phyloP scores from a whole-genome alignment of 306 rosid genomes.

The Sesbania bispinosa region DNA sequence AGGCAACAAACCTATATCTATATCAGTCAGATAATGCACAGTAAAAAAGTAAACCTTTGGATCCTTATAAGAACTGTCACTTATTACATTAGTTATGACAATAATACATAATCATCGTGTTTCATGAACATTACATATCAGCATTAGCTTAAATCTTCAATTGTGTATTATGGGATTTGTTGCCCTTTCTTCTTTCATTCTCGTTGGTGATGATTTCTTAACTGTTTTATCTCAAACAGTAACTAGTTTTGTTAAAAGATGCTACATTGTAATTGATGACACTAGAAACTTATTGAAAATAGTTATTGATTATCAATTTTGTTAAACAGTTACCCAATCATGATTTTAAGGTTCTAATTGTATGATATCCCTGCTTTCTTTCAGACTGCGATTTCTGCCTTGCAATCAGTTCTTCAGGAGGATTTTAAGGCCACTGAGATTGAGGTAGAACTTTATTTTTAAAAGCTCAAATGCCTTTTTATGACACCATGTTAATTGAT shows the following conservation, averaged over 20 bases:
- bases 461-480: neutral
- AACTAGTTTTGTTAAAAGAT: neutral
- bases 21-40: neutral
- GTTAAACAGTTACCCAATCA: neutral
- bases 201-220: neutral
- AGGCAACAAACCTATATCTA: neutral
- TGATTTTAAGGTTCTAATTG: neutral
- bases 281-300: neutral
- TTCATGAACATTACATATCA: neutral
- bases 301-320: neutral
- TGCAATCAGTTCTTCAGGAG: slow-evolving; percentile 99
- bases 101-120: neutral
- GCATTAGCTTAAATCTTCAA: neutral
- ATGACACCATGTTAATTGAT: slow-evolving; percentile 1
- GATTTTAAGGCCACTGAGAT: slow-evolving; percentile 97
- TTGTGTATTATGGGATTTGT: neutral
- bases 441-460: slow-evolving; percentile 57
- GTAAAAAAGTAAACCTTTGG: neutral
- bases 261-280: neutral
- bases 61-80: neutral
- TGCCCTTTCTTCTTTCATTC: neutral
- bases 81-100: neutral
- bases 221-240: neutral
- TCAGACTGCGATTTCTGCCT: slow-evolving; percentile 94
- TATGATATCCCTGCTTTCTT: neutral